phyloP scores from a whole-genome alignment of 345 rosid species.

The Streptanthus diversifolius region DNA sequence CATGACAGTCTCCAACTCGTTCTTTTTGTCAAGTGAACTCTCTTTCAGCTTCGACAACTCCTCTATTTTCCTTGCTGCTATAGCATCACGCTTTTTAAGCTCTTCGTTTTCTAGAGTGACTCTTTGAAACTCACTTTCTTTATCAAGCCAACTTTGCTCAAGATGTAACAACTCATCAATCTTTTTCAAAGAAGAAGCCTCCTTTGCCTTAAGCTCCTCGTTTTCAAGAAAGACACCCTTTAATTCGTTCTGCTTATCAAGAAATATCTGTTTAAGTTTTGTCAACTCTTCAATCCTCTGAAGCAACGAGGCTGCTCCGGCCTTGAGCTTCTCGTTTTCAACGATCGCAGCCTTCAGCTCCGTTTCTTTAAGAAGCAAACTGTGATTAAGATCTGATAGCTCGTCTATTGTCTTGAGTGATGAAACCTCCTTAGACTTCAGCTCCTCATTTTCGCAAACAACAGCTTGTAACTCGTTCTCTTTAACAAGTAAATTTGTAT shows the following conservation, averaged over 20 bases:
- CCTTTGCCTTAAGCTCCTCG: conserved; percentile 52
- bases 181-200: conserved; percentile 23
- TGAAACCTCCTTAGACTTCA: conserved; percentile 34
- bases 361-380: conserved; percentile 24
- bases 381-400: conserved; percentile 37
- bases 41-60: conserved; percentile 29
- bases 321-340: conserved; percentile 24
- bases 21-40: conserved; percentile 8
- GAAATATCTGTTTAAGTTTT: conserved; percentile 35
- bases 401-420: conserved; percentile 60
- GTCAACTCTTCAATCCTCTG: conserved; percentile 57
- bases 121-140: conserved; percentile 25
- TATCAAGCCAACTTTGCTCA: conserved; percentile 30
- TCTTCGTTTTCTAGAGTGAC: conserved; percentile 23
- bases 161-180: conserved; percentile 31
- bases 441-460: conserved; percentile 68
- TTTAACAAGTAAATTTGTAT: conserved; percentile 8
- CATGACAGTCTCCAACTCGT: conserved; percentile 51
- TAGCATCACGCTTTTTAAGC: conserved; percentile 16
- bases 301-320: conserved; percentile 35
- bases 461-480: conserved; percentile 61
- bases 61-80: conserved; percentile 24
- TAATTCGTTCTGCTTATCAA: conserved; percentile 20
- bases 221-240: conserved; percentile 45
- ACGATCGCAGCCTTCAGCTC: conserved; percentile 21